These are phyloP conservation scores for Cucurbita ficifolia DNA, from an alignment of 306 rosid species.

Conservation along the genomic window DNA sequence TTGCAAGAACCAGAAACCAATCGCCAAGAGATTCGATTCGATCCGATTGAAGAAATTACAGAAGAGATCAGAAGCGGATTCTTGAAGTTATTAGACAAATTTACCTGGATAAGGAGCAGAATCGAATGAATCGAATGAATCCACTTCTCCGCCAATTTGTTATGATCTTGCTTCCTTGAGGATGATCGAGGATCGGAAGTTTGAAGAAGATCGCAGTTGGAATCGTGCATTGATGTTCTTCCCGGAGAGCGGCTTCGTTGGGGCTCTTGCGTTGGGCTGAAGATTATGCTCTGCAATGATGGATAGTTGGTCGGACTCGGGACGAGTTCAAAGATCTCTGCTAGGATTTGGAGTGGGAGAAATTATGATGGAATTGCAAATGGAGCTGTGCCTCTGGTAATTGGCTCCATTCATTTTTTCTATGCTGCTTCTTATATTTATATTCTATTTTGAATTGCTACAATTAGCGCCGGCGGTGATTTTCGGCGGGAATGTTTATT, in stretches of 20 bases:
- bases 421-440: not conserved
- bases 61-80: not conserved
- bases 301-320: constrained; percentile 19
- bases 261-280: constrained; percentile 3
- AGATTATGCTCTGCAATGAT: constrained; percentile 9
- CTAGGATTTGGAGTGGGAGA: not conserved
- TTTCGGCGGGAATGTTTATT: not conserved
- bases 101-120: constrained; percentile 38
- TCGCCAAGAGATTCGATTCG: not conserved
- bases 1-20: not conserved
- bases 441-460: not conserved
- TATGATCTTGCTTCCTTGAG: constrained; percentile 13
- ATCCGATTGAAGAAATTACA: not conserved
- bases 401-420: not conserved
- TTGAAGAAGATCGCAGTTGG: constrained; percentile 17
- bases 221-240: constrained; percentile 14
- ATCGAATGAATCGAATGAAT: constrained; percentile 26
- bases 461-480: too few relatives aligned
- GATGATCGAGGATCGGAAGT: constrained; percentile 13
- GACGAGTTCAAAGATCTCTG: constrained; percentile 26
- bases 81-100: not conserved
- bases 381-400: not conserved
- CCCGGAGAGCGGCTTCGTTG: constrained; percentile 6
- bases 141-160: constrained; percentile 18
- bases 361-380: not conserved